Base-by-base conservation (phyloP, 108 stramenopile species). In the Cyclotella sp. region DNA sequence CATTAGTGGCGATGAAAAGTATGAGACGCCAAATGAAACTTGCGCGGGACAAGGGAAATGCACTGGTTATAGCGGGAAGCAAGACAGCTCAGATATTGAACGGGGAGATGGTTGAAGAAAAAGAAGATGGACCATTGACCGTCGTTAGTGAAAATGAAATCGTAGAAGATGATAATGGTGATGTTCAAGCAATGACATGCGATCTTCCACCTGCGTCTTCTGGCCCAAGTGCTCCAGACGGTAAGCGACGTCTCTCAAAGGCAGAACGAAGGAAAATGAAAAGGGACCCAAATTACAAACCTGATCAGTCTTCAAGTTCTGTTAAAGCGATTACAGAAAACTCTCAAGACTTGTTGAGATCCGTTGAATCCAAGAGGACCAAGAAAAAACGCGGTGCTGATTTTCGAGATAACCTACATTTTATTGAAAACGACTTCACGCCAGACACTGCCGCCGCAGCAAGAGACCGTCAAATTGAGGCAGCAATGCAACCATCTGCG, bases 21-120 rank as follows among this genome's bases (percentile, higher is more conserved):
- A 97, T 95, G 94, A 73, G 94, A 52, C 86, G 96, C 28, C 93
- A 95, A 68, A 94, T 97, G 94, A 79, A 83, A 76, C 87, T 95
- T 59, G 93, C 88, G 18, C 81, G 89, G 26, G 85, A 93, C 78
- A 97, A 95, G 71, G 93, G 93, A 12, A 72, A 77, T 27, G 68
- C 89, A 6, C 68, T 94, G 29, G 91, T 95, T 19, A 83, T 95
- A 62, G 94, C 94, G 0, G 94, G 96, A 14, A 87, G 84, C 58
- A 49, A 66, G 55, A 63, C 70, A 18, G 92, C 91, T 2, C 61
- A 69, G 60, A 83, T 77, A 24, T 45, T 84, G 26, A 88, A 89
- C 73, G 90, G 87, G 29, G 85, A 81, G 42, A 67, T 75, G 16
- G 76, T 2, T 16, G 61, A 63, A 67, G 59, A 68, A 46, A 70